Conservation (phyloP, 2,329 filamentous ascomycete genomes). For the Talaromyces sp. region DNA sequence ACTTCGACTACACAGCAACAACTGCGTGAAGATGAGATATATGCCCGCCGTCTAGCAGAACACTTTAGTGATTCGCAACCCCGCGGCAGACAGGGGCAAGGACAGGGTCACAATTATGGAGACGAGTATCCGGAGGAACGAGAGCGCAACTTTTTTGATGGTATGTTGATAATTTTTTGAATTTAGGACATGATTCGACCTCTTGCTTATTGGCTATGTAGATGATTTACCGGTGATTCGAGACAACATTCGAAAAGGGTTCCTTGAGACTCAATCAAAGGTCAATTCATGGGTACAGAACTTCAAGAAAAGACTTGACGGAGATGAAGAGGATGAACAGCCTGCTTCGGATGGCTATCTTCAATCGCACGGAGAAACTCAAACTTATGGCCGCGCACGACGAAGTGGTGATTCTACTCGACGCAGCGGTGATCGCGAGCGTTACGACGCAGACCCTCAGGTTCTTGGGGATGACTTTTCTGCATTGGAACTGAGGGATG, state of each 20-base stretch:
- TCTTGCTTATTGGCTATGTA: slow-evolving; percentile 28
- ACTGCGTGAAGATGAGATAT: slow-evolving; percentile 83
- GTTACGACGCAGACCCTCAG: slow-evolving; percentile 92
- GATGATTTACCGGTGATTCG: slow-evolving; percentile 92
- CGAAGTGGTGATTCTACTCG: slow-evolving; percentile 61
- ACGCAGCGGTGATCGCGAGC: slow-evolving; percentile 80
- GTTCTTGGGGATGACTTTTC: slow-evolving; percentile 87
- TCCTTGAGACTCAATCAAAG: slow-evolving; percentile 86
- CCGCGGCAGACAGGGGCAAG: slow-evolving; percentile 27
- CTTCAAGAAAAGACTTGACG: slow-evolving; percentile 89
- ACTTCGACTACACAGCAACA: slow-evolving; percentile 66
- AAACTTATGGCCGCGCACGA: slow-evolving; percentile 48
- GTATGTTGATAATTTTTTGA: slow-evolving; percentile 30
- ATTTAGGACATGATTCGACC: not conserved
- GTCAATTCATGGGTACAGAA: slow-evolving; percentile 91
- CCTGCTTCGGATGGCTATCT: slow-evolving; percentile 37
- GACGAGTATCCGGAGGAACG: slow-evolving; percentile 55
- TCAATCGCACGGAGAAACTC: slow-evolving; percentile 30
- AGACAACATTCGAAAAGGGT: slow-evolving; percentile 91
- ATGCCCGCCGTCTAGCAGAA: slow-evolving; percentile 87
- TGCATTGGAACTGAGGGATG: slow-evolving; percentile 59
- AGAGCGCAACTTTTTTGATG: slow-evolving; percentile 88
- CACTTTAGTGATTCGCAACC: slow-evolving; percentile 63
- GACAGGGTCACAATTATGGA: slow-evolving; percentile 52
- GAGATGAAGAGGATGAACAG: slow-evolving; percentile 69